These are phyloP conservation scores for Xylogone sp. DNA, from an alignment of 2,329 filamentous ascomycete genomes.

Conservation along the genomic window DNA sequence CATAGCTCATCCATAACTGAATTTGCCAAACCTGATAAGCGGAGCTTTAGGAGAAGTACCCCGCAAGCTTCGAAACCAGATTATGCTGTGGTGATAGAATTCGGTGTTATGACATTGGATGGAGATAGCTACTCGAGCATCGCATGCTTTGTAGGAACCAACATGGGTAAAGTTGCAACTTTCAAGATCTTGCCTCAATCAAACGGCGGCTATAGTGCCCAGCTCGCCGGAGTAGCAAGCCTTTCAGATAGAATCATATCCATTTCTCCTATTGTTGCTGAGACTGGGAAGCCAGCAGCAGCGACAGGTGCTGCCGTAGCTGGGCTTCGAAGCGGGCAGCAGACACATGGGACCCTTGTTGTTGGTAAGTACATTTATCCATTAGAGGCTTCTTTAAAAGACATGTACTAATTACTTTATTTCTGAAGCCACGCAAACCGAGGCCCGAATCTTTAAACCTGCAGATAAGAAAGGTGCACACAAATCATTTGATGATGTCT, in stretches of 20 bases:
- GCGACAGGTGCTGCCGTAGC: constrained; percentile 74
- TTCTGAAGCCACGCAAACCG: constrained; percentile 53
- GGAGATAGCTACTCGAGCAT: constrained; percentile 96
- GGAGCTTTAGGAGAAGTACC: constrained; percentile 64
- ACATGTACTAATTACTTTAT: too few relatives aligned
- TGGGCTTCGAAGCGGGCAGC: constrained; percentile 69
- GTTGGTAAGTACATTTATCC: constrained; percentile 64
- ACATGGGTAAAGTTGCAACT: constrained; percentile 75
- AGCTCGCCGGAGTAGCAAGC: constrained; percentile 63
- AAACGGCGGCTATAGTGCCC: constrained; percentile 66
- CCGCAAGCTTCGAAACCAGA: constrained; percentile 51
- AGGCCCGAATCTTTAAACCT: constrained; percentile 85
- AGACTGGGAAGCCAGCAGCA: constrained; percentile 69
- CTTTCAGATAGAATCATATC: constrained; percentile 70
- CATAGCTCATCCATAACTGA: constrained; percentile 70
- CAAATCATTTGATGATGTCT: constrained; percentile 75
- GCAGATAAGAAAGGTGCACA: constrained; percentile 84
- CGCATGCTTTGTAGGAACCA: constrained; percentile 86
- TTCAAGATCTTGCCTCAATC: constrained; percentile 81
- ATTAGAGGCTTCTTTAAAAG: too few relatives aligned
- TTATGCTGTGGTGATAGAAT: constrained; percentile 80
- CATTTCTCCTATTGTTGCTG: constrained; percentile 74
- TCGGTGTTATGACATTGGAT: constrained; percentile 89
- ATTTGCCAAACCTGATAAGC: constrained; percentile 72
- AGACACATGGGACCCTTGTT: constrained; percentile 76